Evolutionary conservation across 1,139 yeast species (phyloP).

Genomic region (Pichia cactophila): DNA sequence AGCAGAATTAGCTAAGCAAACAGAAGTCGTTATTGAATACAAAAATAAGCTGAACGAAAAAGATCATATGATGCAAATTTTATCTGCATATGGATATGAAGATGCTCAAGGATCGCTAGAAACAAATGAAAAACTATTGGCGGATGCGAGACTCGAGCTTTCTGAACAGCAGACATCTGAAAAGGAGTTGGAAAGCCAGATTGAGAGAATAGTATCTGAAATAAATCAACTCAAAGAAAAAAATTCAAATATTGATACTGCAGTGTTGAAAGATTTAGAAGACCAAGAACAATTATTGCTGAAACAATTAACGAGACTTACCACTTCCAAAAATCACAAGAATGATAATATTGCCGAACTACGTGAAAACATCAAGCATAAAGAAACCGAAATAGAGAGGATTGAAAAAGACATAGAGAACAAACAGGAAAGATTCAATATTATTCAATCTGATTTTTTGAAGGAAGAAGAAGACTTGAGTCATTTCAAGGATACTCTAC

Average conservation of each 20-base stretch:
- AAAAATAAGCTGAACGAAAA: conserved; percentile 79
- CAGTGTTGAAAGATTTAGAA: conserved; percentile 56
- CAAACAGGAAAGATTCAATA: conserved; percentile 20
- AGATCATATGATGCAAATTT: conserved; percentile 66
- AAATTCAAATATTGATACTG: conserved; percentile 57
- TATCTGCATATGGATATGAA: conserved; percentile 70
- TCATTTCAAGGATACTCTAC: conserved; percentile 41
- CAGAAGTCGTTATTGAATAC: conserved; percentile 73
- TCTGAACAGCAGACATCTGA: not conserved
- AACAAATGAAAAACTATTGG: conserved; percentile 33
- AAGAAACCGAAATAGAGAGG: conserved; percentile 17
- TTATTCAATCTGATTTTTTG: conserved; percentile 34
- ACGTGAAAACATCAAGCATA: conserved; percentile 5
- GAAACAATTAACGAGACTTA: conserved; percentile 62
- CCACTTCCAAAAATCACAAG: conserved; percentile 54
- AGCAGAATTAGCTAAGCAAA: conserved; percentile 72
- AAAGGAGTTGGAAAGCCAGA: conserved; percentile 34
- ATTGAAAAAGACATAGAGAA: conserved; percentile 18
- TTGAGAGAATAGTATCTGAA: conserved; percentile 54
- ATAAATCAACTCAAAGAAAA: conserved; percentile 46
- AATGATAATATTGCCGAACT: conserved; percentile 28
- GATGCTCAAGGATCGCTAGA: conserved; percentile 35
- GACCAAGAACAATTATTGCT: conserved; percentile 46
- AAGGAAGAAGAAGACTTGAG: conserved; percentile 37
- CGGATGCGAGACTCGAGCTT: conserved; percentile 33